Base-by-base conservation (phyloP, 1,139 yeast species). In the Pichia sp. region DNA sequence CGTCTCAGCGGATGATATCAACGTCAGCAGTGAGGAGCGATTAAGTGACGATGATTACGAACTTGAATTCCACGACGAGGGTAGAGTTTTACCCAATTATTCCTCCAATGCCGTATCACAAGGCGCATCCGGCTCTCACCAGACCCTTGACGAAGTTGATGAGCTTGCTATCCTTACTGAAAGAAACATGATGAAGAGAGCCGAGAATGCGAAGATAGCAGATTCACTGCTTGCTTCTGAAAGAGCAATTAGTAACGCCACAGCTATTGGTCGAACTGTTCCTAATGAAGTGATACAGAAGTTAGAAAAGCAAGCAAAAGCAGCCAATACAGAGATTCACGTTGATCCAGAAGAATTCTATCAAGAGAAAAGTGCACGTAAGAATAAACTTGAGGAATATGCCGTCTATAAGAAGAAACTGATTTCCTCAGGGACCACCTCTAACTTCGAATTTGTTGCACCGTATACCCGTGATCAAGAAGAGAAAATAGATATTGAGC, bases 381-480 rank as follows among this genome's bases (percentile, higher is more conserved):
- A 75, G 47, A 67, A 79, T 35, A 67, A 69, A 35, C 50, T 76
- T 59, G 63, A 78, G 56, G 66, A 72, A 54, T 66, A 63, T 39
- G 67, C 67, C 55, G 60, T 45, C 3, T 64, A 66, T 48, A 64
- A 68, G 45, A 57, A 63, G 32, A 60, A 65, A 33, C 59, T 69
- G 30, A 64, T 67, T 25, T 33, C 43, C 6, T 69, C 72, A 10
- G 45, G 43, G 8, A 52, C 62, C 4, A 67, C 72, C 17, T 39
- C 44, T 11, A n/a, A n/a, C n/a, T n/a, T n/a, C n/a, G 56, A 52
- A 3, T 57, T 57, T 32, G 35, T 49, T 8, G 48, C 58, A 8
- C 87, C 87, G 1, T 81, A 81, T 52, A 79, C 88, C 2, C 72
- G 82, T 6, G 87, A 81, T 24, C 70, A 69, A 24, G 91, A 81